These are phyloP conservation scores for Pythium grandisporangium DNA, from an alignment of 352 stramenopile genomes.

Conservation along the genomic window DNA sequence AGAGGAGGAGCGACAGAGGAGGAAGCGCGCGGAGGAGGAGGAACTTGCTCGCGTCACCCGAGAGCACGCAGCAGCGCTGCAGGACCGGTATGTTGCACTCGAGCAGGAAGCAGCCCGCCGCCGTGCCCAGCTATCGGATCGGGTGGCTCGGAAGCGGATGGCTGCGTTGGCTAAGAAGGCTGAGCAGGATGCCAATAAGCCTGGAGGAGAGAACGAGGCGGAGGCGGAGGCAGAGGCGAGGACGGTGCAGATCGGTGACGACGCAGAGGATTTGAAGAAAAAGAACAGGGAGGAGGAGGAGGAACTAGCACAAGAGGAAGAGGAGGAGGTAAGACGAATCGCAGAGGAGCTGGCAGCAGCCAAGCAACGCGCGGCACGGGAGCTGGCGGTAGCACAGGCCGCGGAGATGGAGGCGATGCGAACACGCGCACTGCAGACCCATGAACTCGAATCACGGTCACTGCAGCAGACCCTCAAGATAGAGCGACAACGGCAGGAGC, in stretches of 20 bases:
- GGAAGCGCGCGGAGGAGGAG: too few species aligned
- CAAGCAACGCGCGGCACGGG: too few species aligned
- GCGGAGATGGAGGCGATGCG: conserved; percentile 26
- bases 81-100: conserved; percentile 13
- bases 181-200: too few species aligned
- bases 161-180: too few species aligned
- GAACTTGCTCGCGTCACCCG: too few species aligned
- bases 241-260: too few species aligned
- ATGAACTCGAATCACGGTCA: conserved; percentile 18
- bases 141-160: too few species aligned
- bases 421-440: conserved; percentile 11
- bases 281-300: conserved; percentile 10
- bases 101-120: conserved; percentile 18
- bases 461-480: conserved; percentile 17
- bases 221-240: conserved; percentile 16
- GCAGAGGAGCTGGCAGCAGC: too few species aligned
- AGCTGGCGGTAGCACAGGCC: too few species aligned
- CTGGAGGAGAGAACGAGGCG: conserved; percentile 8
- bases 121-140: conserved; percentile 15
- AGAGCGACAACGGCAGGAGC: conserved; percentile 42
- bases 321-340: conserved; percentile 12
- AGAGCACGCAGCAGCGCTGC: conserved; percentile 16
- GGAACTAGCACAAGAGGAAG: conserved; percentile 2
- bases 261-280: conserved; percentile 8
- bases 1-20: too few species aligned